phyloP scores from a whole-genome alignment of 805 yeast species.

The Scheffersomyces stipitis region DNA sequence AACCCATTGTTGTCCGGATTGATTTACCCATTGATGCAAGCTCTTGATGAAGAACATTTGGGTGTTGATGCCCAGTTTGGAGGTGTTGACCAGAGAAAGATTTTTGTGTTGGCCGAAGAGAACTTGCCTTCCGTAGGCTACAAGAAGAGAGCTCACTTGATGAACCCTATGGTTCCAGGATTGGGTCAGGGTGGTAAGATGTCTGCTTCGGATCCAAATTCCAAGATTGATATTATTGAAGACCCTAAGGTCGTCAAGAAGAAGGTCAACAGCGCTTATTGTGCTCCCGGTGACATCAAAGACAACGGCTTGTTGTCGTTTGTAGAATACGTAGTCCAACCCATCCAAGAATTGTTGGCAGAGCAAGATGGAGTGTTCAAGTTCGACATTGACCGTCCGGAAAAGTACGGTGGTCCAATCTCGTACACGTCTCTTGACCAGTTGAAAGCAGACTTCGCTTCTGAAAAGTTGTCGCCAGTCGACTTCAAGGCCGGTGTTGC shows the following conservation, averaged over 20 bases:
- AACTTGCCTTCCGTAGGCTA: conserved; percentile 83
- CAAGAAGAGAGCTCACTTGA: conserved; percentile 96
- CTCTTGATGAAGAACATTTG: conserved; percentile 89
- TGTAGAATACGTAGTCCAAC: conserved; percentile 78
- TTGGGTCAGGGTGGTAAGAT: conserved; percentile 95
- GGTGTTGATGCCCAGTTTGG: conserved; percentile 94
- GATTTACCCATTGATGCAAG: conserved; percentile 98
- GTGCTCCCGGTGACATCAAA: conserved; percentile 89
- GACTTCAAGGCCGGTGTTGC: conserved; percentile 93
- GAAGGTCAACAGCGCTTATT: conserved; percentile 89
- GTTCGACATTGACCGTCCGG: conserved; percentile 86
- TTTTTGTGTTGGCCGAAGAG: conserved; percentile 95
- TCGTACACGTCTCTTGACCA: conserved; percentile 66
- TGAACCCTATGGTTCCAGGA: conserved; percentile 99
- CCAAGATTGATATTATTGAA: conserved; percentile 91
- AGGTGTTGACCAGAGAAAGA: conserved; percentile 98
- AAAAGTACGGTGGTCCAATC: conserved; percentile 94
- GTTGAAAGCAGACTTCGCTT: conserved; percentile 69
- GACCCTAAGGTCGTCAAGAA: conserved; percentile 84
- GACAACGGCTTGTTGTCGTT: conserved; percentile 90
- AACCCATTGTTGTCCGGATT: conserved; percentile 92
- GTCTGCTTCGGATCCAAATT: conserved; percentile 99
- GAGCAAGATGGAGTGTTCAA: conserved; percentile 55
- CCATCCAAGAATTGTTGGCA: conserved; percentile 75
- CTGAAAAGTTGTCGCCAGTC: conserved; percentile 80